Evolutionary conservation across 768 basidiomycete genomes (phyloP), one percentile per base, ranked within the genome.

Genomic region (Amanita pseudoporphyria): DNA sequence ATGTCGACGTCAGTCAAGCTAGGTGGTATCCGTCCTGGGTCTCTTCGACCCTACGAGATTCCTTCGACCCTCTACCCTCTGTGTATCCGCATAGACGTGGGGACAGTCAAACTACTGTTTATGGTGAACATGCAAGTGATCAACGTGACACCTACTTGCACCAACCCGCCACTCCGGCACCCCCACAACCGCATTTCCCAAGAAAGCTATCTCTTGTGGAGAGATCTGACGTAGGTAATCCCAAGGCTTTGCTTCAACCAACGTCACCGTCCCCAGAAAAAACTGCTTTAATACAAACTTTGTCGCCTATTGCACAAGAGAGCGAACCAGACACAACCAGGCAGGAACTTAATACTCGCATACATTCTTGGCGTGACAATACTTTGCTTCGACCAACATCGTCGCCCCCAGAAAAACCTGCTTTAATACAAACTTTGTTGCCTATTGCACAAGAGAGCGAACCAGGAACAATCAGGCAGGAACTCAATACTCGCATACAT

Each of bases 21-120:
- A 74, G 78, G 24, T 94, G 91, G 91, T 87, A 81, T 57, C 67
- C 78, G 14, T 67, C 79, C 0, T 95, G 87, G 87, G 52, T 81
- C 18, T 69, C 74, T 1, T 70, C 74, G n/a, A 62, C 75, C 48
- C 64, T 67, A 46, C 58, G 73, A 53, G 70, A 76, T 33, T 54
- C 64, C 19, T 57, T 62, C 13, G 79, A 80, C 53, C 57, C 66
- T 32, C 61, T 68, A 22, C 62, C 70, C 31, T 66, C 70, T 26
- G 64, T 64, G 6, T 60, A 63, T 36, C 60, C 73, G 22, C 81
- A 82, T 57, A 72, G 67, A 62, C 71, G 72, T n/a, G 71, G 62
- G 18, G 80, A 78, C 28, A 83, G 76, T 62, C 44, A 14, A 30
- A 68, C 73, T 55, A 71, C 74, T 40, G 58, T 58, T 3, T 74